phyloP scores from a whole-genome alignment of 140 eudicot species.

The Oenanthe javanica region DNA sequence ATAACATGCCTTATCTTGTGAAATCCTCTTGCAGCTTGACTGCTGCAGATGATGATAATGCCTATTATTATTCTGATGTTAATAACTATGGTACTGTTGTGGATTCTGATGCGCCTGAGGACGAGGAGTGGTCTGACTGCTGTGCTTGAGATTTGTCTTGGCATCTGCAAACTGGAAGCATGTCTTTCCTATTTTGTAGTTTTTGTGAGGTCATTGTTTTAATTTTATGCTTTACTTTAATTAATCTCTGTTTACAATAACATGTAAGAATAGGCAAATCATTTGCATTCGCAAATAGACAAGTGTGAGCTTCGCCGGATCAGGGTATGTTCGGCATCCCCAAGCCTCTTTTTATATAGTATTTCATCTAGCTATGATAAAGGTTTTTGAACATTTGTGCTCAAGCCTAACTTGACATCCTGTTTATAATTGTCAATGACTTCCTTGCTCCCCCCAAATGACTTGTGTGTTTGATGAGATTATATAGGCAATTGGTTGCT shows the following conservation, averaged over 20 bases:
- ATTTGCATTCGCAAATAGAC: background rate
- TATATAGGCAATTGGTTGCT: background rate
- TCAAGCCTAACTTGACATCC: background rate
- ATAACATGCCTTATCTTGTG: constrained; percentile 79
- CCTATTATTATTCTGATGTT: constrained; percentile 55
- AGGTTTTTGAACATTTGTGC: background rate
- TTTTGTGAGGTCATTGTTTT: constrained; percentile 10
- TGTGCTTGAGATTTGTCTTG: constrained; percentile 52
- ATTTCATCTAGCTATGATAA: background rate
- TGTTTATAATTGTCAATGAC: background rate
- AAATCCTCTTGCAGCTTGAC: constrained; percentile 57
- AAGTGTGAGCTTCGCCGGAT: background rate
- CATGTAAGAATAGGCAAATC: background rate
- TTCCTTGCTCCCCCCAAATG: background rate
- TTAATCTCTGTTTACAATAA: constrained; percentile 5
- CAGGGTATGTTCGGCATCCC: constrained; percentile 1
- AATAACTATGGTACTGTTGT: constrained; percentile 39
- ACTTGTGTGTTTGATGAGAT: background rate
- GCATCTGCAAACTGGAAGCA: constrained; percentile 9
- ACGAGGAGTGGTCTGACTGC: constrained; percentile 87
- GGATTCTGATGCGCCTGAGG: constrained; percentile 57
- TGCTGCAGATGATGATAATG: constrained; percentile 47
- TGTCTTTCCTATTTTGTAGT: background rate
- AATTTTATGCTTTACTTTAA: background rate
- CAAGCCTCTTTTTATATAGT: constrained; percentile 3